Evolutionary conservation across 371 early-diverging fungal species (phyloP).

Genomic region (Syncephalastrum sp.): DNA sequence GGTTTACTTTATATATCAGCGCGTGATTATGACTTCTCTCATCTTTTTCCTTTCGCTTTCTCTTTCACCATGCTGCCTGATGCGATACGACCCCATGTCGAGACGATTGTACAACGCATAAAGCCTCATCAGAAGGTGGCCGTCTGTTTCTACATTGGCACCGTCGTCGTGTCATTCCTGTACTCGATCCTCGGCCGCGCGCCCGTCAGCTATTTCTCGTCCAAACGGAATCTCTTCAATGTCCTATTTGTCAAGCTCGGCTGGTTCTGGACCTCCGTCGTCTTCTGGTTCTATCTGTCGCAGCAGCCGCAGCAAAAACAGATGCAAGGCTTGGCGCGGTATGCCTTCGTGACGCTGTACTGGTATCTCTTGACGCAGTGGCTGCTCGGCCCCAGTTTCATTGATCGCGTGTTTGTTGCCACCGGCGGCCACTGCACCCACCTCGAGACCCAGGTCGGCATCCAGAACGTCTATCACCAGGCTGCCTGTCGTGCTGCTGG

Average conservation of each 20-base stretch:
- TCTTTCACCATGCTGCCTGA: too few species aligned
- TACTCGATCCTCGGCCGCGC: slow-evolving; percentile 29
- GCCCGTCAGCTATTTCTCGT: slow-evolving; percentile 53
- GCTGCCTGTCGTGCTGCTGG: slow-evolving; percentile 61
- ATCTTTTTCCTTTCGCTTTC: too few species aligned
- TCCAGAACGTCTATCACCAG: slow-evolving; percentile 27
- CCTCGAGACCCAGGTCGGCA: not conserved
- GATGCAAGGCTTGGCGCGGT: slow-evolving; percentile 46
- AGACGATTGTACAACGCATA: slow-evolving; percentile 2
- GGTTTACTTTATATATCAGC: too few species aligned
- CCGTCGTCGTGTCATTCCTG: slow-evolving; percentile 27
- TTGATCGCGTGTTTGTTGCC: slow-evolving; percentile 73
- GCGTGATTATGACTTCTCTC: too few species aligned
- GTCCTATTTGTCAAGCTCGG: slow-evolving; percentile 76
- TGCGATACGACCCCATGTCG: too few species aligned
- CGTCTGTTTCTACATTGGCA: slow-evolving; percentile 23
- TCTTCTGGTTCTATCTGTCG: slow-evolving; percentile 45
- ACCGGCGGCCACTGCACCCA: slow-evolving; percentile 67
- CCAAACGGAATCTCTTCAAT: slow-evolving; percentile 79
- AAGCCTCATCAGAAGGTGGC: slow-evolving; percentile 36
- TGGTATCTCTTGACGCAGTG: slow-evolving; percentile 85
- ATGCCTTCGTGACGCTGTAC: slow-evolving; percentile 69
- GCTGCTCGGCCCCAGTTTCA: slow-evolving; percentile 78
- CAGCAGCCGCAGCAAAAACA: slow-evolving; percentile 17
- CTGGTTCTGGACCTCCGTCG: slow-evolving; percentile 80